Conservation (phyloP, 2,329 filamentous ascomycete genomes). For the Claviceps africana region DNA sequence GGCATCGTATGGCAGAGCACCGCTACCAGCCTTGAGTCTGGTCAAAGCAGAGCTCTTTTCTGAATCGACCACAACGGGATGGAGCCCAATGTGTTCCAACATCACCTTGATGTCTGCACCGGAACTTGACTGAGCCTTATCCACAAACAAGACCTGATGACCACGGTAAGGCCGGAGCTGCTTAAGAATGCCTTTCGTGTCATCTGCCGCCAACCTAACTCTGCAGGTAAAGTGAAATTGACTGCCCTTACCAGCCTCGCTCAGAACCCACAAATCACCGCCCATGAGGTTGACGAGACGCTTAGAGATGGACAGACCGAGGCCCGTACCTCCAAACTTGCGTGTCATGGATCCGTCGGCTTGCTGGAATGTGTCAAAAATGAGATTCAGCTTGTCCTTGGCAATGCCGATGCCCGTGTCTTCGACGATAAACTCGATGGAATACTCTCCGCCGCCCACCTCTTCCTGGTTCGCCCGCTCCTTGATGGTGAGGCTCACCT, state of each 20-base stretch:
- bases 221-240: slow-evolving; percentile 94
- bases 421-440: slow-evolving; percentile 88
- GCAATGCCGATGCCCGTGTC: slow-evolving; percentile 97
- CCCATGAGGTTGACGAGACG: slow-evolving; percentile 92
- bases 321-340: slow-evolving; percentile 87
- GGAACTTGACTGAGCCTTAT: slow-evolving; percentile 71
- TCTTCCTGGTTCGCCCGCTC: slow-evolving; percentile 49
- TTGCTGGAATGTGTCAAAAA: slow-evolving; percentile 98
- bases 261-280: slow-evolving; percentile 91
- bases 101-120: slow-evolving; percentile 65
- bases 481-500: slow-evolving; percentile 87
- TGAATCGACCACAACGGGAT: slow-evolving; percentile 74
- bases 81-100: slow-evolving; percentile 63
- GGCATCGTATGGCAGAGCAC: slow-evolving; percentile 70
- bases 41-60: slow-evolving; percentile 48
- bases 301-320: slow-evolving; percentile 90
- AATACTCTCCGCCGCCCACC: slow-evolving; percentile 61
- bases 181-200: slow-evolving; percentile 63
- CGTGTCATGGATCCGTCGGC: slow-evolving; percentile 93
- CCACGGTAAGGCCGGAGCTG: slow-evolving; percentile 82
- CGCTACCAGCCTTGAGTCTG: slow-evolving; percentile 33
- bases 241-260: slow-evolving; percentile 79
- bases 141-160: slow-evolving; percentile 86
- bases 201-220: slow-evolving; percentile 69
- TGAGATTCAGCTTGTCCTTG: slow-evolving; percentile 85